Base-by-base conservation (phyloP, 208 protist species). In the Novymonas esmeraldas region DNA sequence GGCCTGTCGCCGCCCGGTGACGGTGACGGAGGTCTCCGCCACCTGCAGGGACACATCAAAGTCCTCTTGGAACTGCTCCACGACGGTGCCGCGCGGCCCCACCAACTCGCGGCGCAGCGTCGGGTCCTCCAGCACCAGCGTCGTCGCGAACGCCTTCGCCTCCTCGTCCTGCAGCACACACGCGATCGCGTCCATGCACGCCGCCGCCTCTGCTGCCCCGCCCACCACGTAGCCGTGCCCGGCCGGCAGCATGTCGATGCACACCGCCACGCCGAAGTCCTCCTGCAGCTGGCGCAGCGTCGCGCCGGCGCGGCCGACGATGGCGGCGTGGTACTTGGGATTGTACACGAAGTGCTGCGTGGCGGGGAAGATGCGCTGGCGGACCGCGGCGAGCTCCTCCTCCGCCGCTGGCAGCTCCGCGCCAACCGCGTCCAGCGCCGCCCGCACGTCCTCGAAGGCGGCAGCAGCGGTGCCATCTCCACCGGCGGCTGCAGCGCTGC, bases 221-320 rank as follows among this genome's bases (percentile, higher is more conserved):
- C 81, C 81, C 0, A 87, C 59, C 7, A 80, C 57, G 62, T 73
- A 73, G 22, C 72, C 84, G 26, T 58, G 41, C 5, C 78, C 81
- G 20, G 29, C 18, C 36, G 44, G 56, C 38, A 79, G 26, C 10
- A 22, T 70, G 58, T 87, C 84, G 16, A 90, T 48, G 49, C 74
- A 81, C 48, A 90, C 46, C 4, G 78, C 81, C 0, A 84, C 85
- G 41, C 76, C 69, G 70, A 84, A 87, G 72, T 87, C 79, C 11
- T 64, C n/a, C 73, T 87, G 81, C 70, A 91, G 67, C 72, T 91
- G 81, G n/a, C 56, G 60, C 26, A 87, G 66, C 52, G 78, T 85
- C 13, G 80, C 76, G 3, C 85, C 78, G 33, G 62, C 65, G 24
- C 61, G 57, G 4, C 81, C 81, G n/a, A 87, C 60, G 11, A 91